These are phyloP conservation scores for Ogataea nakhonphanomensis DNA, from an alignment of 805 yeast species.

Conservation along the genomic window DNA sequence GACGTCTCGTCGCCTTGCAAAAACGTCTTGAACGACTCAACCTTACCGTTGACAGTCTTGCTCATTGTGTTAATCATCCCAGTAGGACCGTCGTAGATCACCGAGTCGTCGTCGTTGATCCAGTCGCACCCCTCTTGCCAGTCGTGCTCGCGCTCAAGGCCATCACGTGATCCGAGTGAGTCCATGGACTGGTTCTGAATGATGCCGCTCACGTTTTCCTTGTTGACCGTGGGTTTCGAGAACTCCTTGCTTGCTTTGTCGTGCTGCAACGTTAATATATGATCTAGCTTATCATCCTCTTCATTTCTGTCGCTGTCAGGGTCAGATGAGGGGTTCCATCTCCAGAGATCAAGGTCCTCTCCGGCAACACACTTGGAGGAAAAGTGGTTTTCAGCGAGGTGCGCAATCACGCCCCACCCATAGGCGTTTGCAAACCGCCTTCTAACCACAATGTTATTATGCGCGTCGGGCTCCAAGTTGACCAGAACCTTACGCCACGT, in stretches of 20 bases:
- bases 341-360: constrained; percentile 23
- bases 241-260: constrained; percentile 37
- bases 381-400: constrained; percentile 70
- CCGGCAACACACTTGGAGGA: constrained; percentile 21
- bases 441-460: constrained; percentile 86
- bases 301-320: constrained; percentile 6
- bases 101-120: constrained; percentile 46
- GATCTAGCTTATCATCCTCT: constrained; percentile 22
- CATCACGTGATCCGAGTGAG: constrained; percentile 7
- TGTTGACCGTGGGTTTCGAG: constrained; percentile 22
- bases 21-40: constrained; percentile 25
- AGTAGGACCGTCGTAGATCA: constrained; percentile 60
- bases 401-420: constrained; percentile 93
- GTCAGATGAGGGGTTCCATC: constrained; percentile 14
- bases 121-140: constrained; percentile 33
- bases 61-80: constrained; percentile 65
- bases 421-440: constrained; percentile 87
- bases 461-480: constrained; percentile 86
- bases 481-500: constrained; percentile 91
- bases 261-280: constrained; percentile 32
- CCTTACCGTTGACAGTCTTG: constrained; percentile 36
- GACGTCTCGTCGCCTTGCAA: constrained; percentile 11
- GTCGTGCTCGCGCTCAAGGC: constrained; percentile 10
- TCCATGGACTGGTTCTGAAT: constrained; percentile 8
- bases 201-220: constrained; percentile 12